Percentiles rank a stretch among this genome's conserved stretches.
Evolutionary conservation across 179 eudicot species (phyloP).

Genomic region (Nepenthes alata): DNA sequence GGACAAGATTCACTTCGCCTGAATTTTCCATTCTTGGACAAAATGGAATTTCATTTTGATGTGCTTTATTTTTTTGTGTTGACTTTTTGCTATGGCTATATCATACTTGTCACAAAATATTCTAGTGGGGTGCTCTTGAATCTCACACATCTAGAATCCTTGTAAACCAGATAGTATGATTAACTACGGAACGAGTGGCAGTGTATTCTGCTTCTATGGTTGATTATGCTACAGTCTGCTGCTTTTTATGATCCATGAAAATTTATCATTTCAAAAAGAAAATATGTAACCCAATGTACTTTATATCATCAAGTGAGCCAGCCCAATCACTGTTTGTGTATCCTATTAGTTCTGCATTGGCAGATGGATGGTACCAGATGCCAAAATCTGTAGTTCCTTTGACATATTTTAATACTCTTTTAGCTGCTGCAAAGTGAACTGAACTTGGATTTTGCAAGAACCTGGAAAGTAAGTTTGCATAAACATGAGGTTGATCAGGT

Average conservation of each 20-base stretch:
- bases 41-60: conserved; percentile 9
- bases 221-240: conserved; percentile 3
- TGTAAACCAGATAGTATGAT: conserved; percentile 13
- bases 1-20: background rate
- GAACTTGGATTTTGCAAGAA: conserved; percentile 11
- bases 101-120: conserved; percentile 10
- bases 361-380: background rate
- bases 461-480: conserved; percentile 1
- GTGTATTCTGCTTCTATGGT: conserved; percentile 8
- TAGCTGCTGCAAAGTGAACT: background rate
- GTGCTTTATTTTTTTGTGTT: conserved; percentile 12
- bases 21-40: background rate
- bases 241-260: conserved; percentile 6
- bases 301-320: conserved; percentile 12
- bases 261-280: conserved; percentile 1
- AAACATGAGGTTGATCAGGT: conserved; percentile 5
- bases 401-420: conserved; percentile 6
- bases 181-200: conserved; percentile 2
- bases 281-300: conserved; percentile 6
- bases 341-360: background rate
- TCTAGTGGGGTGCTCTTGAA: background rate
- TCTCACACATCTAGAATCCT: conserved; percentile 6
- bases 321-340: conserved; percentile 16
- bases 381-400: conserved; percentile 6
- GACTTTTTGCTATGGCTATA: conserved; percentile 5